Conservation (phyloP, 768 basidiomycete species). For the Pholiota microspora region DNA sequence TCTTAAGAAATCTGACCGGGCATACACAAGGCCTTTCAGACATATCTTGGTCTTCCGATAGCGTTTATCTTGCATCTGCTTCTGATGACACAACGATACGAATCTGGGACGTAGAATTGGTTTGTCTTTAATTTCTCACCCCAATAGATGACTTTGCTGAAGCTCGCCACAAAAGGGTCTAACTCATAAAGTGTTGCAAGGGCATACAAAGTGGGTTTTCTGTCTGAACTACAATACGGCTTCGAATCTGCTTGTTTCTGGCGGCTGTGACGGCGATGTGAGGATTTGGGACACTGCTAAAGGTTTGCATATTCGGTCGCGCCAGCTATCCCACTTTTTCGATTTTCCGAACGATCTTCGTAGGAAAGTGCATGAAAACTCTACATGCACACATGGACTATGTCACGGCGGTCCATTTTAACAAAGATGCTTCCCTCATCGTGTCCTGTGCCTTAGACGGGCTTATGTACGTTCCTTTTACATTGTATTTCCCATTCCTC, state of each 20-base stretch:
- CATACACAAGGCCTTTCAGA: conserved; percentile 87
- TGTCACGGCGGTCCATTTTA: conserved; percentile 93
- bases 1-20: conserved; percentile 70
- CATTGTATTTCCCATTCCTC: neutral
- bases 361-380: conserved; percentile 83
- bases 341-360: neutral
- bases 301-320: conserved; percentile 44
- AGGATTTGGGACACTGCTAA: conserved; percentile 87
- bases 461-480: conserved; percentile 66
- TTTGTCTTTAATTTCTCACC: conserved; percentile 33
- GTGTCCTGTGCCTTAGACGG: conserved; percentile 93
- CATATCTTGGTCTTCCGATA: conserved; percentile 86
- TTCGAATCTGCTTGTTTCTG: conserved; percentile 87
- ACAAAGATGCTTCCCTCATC: conserved; percentile 86
- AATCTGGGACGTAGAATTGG: conserved; percentile 85
- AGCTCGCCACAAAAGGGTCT: conserved; percentile 47
- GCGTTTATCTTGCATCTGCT: conserved; percentile 80
- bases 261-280: conserved; percentile 90
- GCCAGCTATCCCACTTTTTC: neutral
- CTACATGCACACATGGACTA: conserved; percentile 93
- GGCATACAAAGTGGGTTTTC: conserved; percentile 88
- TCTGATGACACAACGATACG: conserved; percentile 90
- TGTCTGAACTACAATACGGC: conserved; percentile 89
- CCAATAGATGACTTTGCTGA: neutral
- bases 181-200: conserved; percentile 68